phyloP scores from a whole-genome alignment of 2,329 filamentous ascomycete species.

The Exserohilum rostratum region DNA sequence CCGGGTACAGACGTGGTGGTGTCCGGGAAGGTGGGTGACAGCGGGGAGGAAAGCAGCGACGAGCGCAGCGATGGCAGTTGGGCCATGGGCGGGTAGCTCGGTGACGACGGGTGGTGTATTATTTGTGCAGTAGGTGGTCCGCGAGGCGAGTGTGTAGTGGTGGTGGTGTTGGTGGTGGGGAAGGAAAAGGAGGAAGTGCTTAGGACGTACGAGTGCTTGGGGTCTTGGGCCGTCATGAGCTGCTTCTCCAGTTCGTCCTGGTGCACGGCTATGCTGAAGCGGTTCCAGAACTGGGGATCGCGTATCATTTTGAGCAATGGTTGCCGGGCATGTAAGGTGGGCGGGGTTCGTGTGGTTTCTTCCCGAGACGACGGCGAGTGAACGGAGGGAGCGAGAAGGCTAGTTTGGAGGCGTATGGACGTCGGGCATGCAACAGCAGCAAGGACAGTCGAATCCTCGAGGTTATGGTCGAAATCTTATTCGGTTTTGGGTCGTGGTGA shows the following conservation, averaged over 20 bases:
- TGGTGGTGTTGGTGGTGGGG: too few species aligned
- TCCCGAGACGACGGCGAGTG: background rate
- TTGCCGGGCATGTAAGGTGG: background rate
- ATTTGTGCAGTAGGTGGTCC: slow-evolving; percentile 30
- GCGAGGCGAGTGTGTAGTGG: slow-evolving; percentile 18
- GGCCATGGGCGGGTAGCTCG: slow-evolving; percentile 12
- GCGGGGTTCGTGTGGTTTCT: background rate
- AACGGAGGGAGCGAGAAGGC: background rate
- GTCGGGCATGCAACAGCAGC: background rate
- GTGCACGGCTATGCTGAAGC: slow-evolving; percentile 65
- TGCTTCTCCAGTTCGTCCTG: slow-evolving; percentile 56
- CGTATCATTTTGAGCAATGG: slow-evolving; percentile 53
- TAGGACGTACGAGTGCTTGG: slow-evolving; percentile 50
- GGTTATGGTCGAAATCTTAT: background rate
- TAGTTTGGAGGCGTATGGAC: background rate
- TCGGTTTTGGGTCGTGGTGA: background rate
- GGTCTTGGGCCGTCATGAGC: slow-evolving; percentile 23
- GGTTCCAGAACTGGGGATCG: slow-evolving; percentile 66
- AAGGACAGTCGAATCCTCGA: background rate
- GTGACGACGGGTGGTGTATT: slow-evolving; percentile 16
- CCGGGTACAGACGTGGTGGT: background rate
- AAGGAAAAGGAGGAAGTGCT: slow-evolving; percentile 21
- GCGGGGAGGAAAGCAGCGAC: background rate
- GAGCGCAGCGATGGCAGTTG: slow-evolving; percentile 1
- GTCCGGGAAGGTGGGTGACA: background rate